Conservation (phyloP, 306 rosid genomes). For the Quercus bicolor region DNA sequence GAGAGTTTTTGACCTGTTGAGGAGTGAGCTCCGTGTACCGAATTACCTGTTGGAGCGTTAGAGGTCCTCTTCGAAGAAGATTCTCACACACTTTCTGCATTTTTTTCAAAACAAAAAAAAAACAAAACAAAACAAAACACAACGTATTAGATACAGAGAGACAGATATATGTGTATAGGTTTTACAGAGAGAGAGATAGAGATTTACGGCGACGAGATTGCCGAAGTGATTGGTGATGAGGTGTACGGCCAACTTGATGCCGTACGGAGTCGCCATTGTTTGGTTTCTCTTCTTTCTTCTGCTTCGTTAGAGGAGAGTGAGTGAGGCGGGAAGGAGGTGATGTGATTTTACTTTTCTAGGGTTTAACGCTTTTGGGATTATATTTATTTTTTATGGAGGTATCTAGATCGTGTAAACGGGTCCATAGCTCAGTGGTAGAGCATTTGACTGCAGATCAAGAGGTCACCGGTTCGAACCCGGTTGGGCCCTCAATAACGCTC, state of each 20-base stretch:
- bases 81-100: constrained; percentile 77
- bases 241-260: constrained; percentile 65
- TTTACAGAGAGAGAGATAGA: neutral
- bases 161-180: neutral
- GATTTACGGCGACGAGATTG: constrained; percentile 61
- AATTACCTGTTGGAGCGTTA: constrained; percentile 38
- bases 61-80: constrained; percentile 53
- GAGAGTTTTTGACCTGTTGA: constrained; percentile 67
- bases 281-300: neutral
- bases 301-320: constrained; percentile 6
- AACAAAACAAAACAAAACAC: too few species aligned
- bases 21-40: constrained; percentile 59
- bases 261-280: constrained; percentile 51
- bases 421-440: constrained; percentile 25
- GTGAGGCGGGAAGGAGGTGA: neutral
- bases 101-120: too few species aligned
- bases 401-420: neutral
- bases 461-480: constrained; percentile 19
- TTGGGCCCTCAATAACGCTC: neutral
- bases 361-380: too few species aligned
- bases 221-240: constrained; percentile 82
- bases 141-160: neutral
- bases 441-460: constrained; percentile 22
- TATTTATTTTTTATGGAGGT: too few species aligned
- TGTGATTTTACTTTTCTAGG: too few species aligned